Evolutionary conservation across 768 basidiomycete species (phyloP).

Genomic region (Lactifluus rugatus): DNA sequence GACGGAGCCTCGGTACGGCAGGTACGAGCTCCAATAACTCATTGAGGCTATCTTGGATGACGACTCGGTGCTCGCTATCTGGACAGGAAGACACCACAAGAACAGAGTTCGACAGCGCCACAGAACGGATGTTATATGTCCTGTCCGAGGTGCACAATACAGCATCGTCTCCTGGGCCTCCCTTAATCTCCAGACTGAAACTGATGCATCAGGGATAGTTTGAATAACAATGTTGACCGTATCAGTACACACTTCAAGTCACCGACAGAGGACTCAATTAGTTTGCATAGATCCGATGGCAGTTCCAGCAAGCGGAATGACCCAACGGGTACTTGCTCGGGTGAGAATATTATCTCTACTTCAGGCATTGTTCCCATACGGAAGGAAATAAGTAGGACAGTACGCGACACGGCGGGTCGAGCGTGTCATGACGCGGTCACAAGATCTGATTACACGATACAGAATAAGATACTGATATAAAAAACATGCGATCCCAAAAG

Average conservation of each 20-base stretch:
- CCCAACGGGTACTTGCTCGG: conserved; percentile 37
- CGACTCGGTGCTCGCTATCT: conserved; percentile 34
- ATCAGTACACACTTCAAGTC: conserved; percentile 2
- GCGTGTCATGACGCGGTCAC: conserved; percentile 3
- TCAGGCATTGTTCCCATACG: conserved; percentile 31
- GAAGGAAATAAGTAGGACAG: no score
- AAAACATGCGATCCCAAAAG: not conserved
- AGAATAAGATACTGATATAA: not conserved
- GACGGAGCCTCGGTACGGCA: conserved; percentile 66
- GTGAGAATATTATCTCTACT: conserved; percentile 44
- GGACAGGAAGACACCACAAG: conserved; percentile 53
- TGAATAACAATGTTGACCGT: not conserved
- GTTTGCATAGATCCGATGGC: conserved; percentile 52
- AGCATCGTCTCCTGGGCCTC: conserved; percentile 71
- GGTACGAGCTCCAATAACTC: conserved; percentile 79
- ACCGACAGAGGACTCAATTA: conserved; percentile 43
- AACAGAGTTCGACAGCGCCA: conserved; percentile 83
- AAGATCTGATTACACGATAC: not conserved
- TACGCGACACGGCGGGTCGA: not conserved
- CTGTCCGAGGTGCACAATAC: conserved; percentile 75
- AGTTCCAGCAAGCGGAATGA: conserved; percentile 67
- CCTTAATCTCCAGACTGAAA: conserved; percentile 52
- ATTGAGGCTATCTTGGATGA: conserved; percentile 71
- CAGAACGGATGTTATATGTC: conserved; percentile 77
- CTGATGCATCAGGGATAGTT: conserved; percentile 13